These are phyloP conservation scores for Viola pubescens DNA, from an alignment of 441 rosid species.

Conservation along the genomic window DNA sequence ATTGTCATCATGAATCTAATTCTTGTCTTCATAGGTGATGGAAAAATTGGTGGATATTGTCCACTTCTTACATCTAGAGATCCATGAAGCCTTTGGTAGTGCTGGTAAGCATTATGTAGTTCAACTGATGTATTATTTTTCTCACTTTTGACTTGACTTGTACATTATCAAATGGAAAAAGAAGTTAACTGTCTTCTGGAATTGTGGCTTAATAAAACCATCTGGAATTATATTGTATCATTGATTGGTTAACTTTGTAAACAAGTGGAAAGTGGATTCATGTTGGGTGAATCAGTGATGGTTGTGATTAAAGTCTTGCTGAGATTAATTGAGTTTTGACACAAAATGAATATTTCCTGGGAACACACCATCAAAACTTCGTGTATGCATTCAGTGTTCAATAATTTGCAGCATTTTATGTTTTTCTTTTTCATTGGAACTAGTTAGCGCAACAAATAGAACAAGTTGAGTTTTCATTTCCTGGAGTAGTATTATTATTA, in stretches of 20 bases:
- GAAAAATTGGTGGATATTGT: slow-evolving; percentile 95
- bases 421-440: not conserved
- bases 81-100: slow-evolving; percentile 68
- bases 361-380: not conserved
- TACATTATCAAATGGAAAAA: too few species aligned
- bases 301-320: slow-evolving; percentile 1
- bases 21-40: slow-evolving; percentile 62
- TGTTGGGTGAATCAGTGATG: too few species aligned
- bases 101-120: slow-evolving; percentile 48
- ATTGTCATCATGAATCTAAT: slow-evolving; percentile 15
- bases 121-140: not conserved
- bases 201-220: too few species aligned
- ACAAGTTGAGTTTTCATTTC: too few species aligned
- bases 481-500: too few species aligned
- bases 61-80: slow-evolving; percentile 90
- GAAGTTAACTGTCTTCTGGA: too few species aligned
- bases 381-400: not conserved
- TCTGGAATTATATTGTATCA: too few species aligned
- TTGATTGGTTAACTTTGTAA: too few species aligned
- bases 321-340: not conserved
- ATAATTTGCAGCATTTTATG: not conserved
- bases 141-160: too few species aligned
- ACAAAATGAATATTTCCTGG: not conserved
- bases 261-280: too few species aligned
- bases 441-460: too few species aligned